Percentiles rank a stretch among this genome's conserved stretches.
These are phyloP conservation scores for Trichoderma gamsii DNA, from an alignment of 495 filamentous ascomycete species.

Conservation along the genomic window DNA sequence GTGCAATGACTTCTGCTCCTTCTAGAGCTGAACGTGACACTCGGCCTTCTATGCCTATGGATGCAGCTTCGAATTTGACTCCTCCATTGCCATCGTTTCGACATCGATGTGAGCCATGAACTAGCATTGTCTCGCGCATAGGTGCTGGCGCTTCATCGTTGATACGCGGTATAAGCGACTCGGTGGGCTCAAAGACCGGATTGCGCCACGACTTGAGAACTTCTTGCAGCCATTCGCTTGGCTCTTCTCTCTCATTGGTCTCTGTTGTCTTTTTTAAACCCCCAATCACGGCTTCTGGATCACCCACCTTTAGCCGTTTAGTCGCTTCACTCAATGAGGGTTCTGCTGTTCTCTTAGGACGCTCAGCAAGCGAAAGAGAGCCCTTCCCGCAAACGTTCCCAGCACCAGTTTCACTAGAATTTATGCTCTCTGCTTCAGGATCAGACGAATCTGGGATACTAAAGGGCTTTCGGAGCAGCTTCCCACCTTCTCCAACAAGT, in stretches of 20 bases:
- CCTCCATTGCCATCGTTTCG: slow-evolving; percentile 16
- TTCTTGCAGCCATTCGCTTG: slow-evolving; percentile 35
- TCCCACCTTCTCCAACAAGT: slow-evolving; percentile 29
- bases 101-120: slow-evolving; percentile 18
- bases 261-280: slow-evolving; percentile 17
- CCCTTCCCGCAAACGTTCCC: no score
- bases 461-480: slow-evolving; percentile 34
- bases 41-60: slow-evolving; percentile 39
- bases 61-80: slow-evolving; percentile 5
- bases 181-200: slow-evolving; percentile 34
- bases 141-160: slow-evolving; percentile 22
- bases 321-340: neutral
- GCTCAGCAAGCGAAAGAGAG: neutral
- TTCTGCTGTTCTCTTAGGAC: neutral
- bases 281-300: neutral
- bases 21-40: slow-evolving; percentile 62
- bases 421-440: neutral
- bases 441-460: neutral
- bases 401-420: neutral
- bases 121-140: slow-evolving; percentile 20
- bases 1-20: slow-evolving; percentile 61
- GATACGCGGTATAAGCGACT: slow-evolving; percentile 33
- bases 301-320: neutral
- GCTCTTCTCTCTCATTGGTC: slow-evolving; percentile 18
- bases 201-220: slow-evolving; percentile 33